Conservation (phyloP, 495 filamentous ascomycete species). For the Penicillium egyptiacum region DNA sequence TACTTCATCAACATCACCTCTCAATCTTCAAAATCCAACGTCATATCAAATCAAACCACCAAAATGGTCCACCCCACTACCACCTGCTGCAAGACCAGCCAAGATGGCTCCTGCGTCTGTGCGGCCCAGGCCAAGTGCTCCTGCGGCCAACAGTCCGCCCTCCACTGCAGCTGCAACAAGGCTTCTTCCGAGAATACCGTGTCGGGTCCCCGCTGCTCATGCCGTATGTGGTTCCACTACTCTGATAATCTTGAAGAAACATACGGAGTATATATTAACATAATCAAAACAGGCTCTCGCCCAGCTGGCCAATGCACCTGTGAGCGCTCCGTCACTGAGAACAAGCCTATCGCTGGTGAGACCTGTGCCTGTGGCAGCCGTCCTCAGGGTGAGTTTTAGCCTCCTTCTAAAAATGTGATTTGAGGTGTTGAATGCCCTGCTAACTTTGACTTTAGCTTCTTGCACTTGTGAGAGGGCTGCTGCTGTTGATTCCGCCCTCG, state of each 20-base stretch:
- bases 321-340: conserved; percentile 71
- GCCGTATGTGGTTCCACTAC: conserved; percentile 56
- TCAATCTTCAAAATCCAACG: conserved; percentile 9
- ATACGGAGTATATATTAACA: conserved; percentile 20
- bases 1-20: neutral
- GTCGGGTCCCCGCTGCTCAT: conserved; percentile 78
- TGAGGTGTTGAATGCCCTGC: neutral
- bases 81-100: conserved; percentile 64
- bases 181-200: conserved; percentile 71
- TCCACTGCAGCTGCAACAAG: conserved; percentile 83
- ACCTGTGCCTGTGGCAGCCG: conserved; percentile 78
- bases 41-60: conserved; percentile 15
- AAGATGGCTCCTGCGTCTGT: conserved; percentile 56
- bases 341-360: conserved; percentile 54
- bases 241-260: neutral
- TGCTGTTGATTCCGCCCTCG: conserved; percentile 50
- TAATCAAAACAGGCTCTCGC: conserved; percentile 52
- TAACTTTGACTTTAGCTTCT: conserved; percentile 51
- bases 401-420: neutral
- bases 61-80: conserved; percentile 54
- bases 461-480: conserved; percentile 81
- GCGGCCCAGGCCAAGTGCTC: conserved; percentile 72
- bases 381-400: conserved; percentile 57
- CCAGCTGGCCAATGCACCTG: conserved; percentile 82
- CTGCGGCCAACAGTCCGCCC: conserved; percentile 81